A percentile compares a stretch with the other conserved stretches of the same genome.
These are phyloP conservation scores for Macrocybe gigantea DNA, from an alignment of 768 basidiomycete genomes.

Conservation along the genomic window DNA sequence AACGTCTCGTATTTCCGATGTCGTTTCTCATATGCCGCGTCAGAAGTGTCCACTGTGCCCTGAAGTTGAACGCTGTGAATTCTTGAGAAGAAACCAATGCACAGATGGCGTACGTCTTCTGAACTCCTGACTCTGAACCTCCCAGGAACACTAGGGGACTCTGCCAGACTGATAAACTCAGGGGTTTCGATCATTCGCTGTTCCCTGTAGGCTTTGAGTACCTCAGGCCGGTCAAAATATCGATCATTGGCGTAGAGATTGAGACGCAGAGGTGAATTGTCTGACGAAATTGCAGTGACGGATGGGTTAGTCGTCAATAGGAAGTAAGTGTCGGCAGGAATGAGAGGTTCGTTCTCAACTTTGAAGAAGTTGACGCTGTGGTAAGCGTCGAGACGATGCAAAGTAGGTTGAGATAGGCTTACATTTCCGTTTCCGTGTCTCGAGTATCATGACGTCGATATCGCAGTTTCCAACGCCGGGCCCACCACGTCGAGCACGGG, in stretches of 20 bases:
- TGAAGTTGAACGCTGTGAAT: conserved; percentile 13
- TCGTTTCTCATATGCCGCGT: conserved; percentile 73
- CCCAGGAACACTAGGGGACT: conserved; percentile 52
- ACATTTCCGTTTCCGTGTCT: conserved; percentile 76
- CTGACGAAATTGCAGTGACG: conserved; percentile 38
- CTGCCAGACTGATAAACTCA: conserved; percentile 45
- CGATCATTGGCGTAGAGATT: conserved; percentile 60
- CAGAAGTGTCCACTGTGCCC: conserved; percentile 69
- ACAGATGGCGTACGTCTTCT: conserved; percentile 55
- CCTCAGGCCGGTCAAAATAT: conserved; percentile 76
- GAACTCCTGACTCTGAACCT: conserved; percentile 59
- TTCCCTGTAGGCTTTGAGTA: conserved; percentile 62
- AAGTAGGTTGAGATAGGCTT: conserved; percentile 20
- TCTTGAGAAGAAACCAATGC: conserved; percentile 5
- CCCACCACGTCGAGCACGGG: conserved; percentile 75
- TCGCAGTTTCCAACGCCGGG: conserved; percentile 77
- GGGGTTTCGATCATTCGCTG: conserved; percentile 77
- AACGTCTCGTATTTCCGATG: conserved; percentile 85
- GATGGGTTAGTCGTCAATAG: conserved; percentile 68
- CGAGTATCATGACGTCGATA: conserved; percentile 78
- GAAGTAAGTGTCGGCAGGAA: conserved; percentile 62
- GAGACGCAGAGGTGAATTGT: conserved; percentile 32
- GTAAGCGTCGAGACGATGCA: conserved; percentile 3
- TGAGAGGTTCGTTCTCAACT: conserved; percentile 71
- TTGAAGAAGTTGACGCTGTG: conserved; percentile 9